Evolutionary conservation across 2,329 filamentous ascomycete genomes (phyloP).

Genomic region (Fusarium illudens): DNA sequence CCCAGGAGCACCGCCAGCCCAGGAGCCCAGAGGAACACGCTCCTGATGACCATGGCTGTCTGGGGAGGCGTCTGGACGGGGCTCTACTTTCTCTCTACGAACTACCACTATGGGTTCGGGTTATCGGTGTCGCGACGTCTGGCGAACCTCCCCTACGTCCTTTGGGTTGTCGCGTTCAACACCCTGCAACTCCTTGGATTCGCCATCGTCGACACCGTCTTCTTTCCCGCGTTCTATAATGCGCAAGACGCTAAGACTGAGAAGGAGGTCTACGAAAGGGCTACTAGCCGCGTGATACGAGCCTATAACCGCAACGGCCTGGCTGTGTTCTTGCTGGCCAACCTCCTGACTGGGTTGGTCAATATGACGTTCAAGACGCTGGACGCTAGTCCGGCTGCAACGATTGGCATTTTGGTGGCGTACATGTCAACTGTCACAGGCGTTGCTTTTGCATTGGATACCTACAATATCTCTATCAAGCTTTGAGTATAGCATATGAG

Average conservation of each 20-base stretch:
- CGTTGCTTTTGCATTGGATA: constrained; percentile 73
- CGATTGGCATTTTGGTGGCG: constrained; percentile 77
- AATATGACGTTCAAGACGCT: constrained; percentile 89
- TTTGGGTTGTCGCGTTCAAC: constrained; percentile 95
- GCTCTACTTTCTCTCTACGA: constrained; percentile 75
- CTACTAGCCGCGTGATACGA: constrained; percentile 82
- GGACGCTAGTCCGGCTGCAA: constrained; percentile 67
- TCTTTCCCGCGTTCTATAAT: constrained; percentile 78
- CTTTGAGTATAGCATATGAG: constrained; percentile 52
- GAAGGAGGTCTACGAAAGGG: constrained; percentile 68
- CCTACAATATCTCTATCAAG: constrained; percentile 74
- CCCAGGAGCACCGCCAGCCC: constrained; percentile 53
- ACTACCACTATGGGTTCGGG: constrained; percentile 73
- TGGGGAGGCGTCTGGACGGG: constrained; percentile 74
- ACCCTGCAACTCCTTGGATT: constrained; percentile 81
- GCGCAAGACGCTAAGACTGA: constrained; percentile 65
- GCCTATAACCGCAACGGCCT: constrained; percentile 92
- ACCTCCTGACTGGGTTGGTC: constrained; percentile 86
- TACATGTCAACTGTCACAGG: constrained; percentile 76
- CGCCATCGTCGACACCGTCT: constrained; percentile 77
- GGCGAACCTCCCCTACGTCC: constrained; percentile 91
- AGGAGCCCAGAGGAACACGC: constrained; percentile 60
- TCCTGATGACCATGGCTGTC: constrained; percentile 69
- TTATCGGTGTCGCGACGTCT: constrained; percentile 85
- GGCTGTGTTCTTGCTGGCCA: constrained; percentile 84